phyloP scores from a whole-genome alignment of 371 early-diverging fungal genomes.

The Circinella umbellata region DNA sequence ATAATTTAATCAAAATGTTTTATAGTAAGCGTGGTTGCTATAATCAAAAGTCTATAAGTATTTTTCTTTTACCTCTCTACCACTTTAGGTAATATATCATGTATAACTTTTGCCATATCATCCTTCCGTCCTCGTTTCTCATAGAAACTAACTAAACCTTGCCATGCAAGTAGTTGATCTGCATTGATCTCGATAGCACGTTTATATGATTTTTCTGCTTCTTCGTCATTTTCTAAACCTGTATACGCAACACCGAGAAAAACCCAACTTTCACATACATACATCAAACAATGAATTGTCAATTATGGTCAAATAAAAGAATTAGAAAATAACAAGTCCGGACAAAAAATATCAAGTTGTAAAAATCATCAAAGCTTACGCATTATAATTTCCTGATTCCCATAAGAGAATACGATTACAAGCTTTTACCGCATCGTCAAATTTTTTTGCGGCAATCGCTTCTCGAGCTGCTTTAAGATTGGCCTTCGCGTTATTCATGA shows the following conservation, averaged over 20 bases:
- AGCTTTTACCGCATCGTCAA: constrained; percentile 71
- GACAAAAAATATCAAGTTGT: not conserved
- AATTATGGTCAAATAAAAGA: no score
- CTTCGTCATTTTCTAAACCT: constrained; percentile 66
- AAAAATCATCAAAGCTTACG: constrained; percentile 44
- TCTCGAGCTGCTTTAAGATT: constrained; percentile 81
- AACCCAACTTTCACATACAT: constrained; percentile 53
- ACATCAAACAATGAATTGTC: no score
- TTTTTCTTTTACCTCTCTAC: constrained; percentile 26
- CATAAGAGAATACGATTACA: constrained; percentile 73
- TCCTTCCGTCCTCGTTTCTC: constrained; percentile 57
- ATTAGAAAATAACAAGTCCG: no score
- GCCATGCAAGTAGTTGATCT: constrained; percentile 75
- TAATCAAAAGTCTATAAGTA: constrained; percentile 3
- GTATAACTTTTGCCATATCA: constrained; percentile 49
- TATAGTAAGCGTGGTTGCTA: not conserved
- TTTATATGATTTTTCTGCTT: constrained; percentile 71
- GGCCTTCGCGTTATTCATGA: constrained; percentile 52
- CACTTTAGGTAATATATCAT: constrained; percentile 38
- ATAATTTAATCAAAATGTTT: no score
- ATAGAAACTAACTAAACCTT: constrained; percentile 70
- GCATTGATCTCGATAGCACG: constrained; percentile 69
- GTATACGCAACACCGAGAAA: constrained; percentile 81
- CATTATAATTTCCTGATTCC: constrained; percentile 83
- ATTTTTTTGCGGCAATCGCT: constrained; percentile 76